Evolutionary conservation across 73 alveolate species (phyloP), one percentile per base, ranked within the genome.

Genomic region (Tetrahymena borealis): DNA sequence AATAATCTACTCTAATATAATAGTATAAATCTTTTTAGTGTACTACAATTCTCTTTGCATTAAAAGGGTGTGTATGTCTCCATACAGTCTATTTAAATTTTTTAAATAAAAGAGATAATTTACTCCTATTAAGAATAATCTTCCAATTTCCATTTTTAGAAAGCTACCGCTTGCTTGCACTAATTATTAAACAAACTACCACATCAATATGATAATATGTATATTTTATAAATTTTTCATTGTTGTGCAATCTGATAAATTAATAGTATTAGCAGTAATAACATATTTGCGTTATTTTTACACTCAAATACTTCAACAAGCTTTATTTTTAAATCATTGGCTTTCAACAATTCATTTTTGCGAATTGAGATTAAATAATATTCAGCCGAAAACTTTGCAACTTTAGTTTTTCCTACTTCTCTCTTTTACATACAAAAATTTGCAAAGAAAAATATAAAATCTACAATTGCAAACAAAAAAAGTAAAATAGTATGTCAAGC

Each of bases 51-150:
- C 85, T 60, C 85, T 60, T 60, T 60, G 85, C 85, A 60, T 60
- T 60, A 60, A 60, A 60, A 60, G 85, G 85, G 85, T 60, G 85
- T 60, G 85, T 60, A 60, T 60, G 85, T 60, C 85, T 60, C 28
- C 85, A 60, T 60, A 60, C 85, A 60, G 85, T 60, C 85, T 60
- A 60, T 60, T 60, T 60, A 60, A 60, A 60, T 60, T 60, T 60
- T 60, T 60, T 60, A 60, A 60, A 60, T 60, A 60, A 60, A 60
- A 60, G 85, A 60, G 85, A 60, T 60, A 60, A n/a, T 60, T 60
- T 60, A 60, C 85, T 60, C 85, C n/a, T n/a, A 60, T 60, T 60
- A 60, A 35, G 28, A 60, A 24, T 2, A 60, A 35, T 60, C 85
- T 60, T 60, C 85, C 85, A 60, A 15, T 60, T 60, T 60, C 85